Evolutionary conservation across 2,329 filamentous ascomycete species (phyloP).

Genomic region (Curvularia lunata): DNA sequence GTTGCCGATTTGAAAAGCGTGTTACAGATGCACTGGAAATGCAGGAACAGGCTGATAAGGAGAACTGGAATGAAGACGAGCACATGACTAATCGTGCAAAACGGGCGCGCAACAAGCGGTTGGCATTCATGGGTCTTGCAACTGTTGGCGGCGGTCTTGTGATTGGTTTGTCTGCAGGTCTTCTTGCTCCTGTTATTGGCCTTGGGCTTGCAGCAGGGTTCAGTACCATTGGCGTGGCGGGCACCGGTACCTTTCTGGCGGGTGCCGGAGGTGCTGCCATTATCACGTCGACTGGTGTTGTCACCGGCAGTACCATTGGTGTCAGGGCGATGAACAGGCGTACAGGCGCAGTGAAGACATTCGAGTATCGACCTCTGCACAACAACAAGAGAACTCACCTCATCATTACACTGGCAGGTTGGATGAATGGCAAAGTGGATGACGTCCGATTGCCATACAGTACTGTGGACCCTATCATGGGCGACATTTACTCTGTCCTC

Average conservation of each 20-base stretch:
- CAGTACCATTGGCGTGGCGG: conserved; percentile 90
- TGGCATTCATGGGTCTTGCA: conserved; percentile 94
- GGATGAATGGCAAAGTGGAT: conserved; percentile 98
- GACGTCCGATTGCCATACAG: conserved; percentile 95
- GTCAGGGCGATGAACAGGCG: conserved; percentile 83
- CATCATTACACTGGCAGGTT: conserved; percentile 92
- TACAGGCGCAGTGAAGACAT: conserved; percentile 91
- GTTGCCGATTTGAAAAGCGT: conserved; percentile 94
- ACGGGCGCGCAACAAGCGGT: conserved; percentile 77
- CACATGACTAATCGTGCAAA: conserved; percentile 89
- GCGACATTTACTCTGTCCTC: conserved; percentile 92
- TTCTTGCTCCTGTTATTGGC: conserved; percentile 91
- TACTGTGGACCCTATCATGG: conserved; percentile 97
- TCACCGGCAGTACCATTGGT: conserved; percentile 86
- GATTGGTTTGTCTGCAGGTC: conserved; percentile 90
- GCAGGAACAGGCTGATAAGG: conserved; percentile 91
- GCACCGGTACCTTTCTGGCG: conserved; percentile 86
- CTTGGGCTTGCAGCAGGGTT: conserved; percentile 93
- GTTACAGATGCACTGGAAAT: conserved; percentile 97
- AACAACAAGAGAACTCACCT: conserved; percentile 98
- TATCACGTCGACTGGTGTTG: conserved; percentile 86
- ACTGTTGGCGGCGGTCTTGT: conserved; percentile 94
- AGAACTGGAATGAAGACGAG: conserved; percentile 97
- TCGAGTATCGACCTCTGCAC: conserved; percentile 94
- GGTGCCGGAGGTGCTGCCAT: conserved; percentile 91